These are phyloP conservation scores for Seminavis robusta DNA, from an alignment of 108 stramenopile species.

Conservation along the genomic window DNA sequence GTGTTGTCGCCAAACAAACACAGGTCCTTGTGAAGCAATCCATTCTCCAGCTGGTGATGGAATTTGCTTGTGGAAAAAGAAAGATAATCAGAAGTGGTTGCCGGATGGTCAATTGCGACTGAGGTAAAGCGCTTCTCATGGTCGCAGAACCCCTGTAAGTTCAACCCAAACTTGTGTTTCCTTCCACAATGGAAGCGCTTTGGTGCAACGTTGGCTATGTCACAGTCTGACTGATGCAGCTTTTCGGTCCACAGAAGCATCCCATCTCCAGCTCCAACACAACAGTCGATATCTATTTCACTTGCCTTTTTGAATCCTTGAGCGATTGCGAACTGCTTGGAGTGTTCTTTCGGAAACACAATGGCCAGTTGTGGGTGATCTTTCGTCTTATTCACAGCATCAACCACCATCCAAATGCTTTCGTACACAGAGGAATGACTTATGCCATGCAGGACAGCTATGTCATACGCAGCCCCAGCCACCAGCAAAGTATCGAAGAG, in stretches of 20 bases:
- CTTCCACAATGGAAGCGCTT: conserved; percentile 26
- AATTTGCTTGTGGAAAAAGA: conserved; percentile 15
- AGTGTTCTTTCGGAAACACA: conserved; percentile 12
- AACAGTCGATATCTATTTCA: conserved; percentile 10
- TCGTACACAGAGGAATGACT: background rate
- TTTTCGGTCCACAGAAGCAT: conserved; percentile 33
- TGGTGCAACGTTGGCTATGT: conserved; percentile 4
- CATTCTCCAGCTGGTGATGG: background rate
- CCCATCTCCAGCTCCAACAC: conserved; percentile 41
- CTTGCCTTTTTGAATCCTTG: conserved; percentile 19
- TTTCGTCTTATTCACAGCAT: conserved; percentile 5
- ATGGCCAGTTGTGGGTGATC: conserved; percentile 9
- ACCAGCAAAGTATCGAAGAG: conserved; percentile 19
- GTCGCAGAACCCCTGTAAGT: conserved; percentile 22
- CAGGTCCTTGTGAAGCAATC: too few relatives aligned
- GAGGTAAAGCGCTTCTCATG: conserved; percentile 6
- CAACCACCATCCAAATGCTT: conserved; percentile 13
- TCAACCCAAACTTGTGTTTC: conserved; percentile 35
- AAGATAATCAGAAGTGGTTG: conserved; percentile 7
- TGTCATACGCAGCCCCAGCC: conserved; percentile 19
- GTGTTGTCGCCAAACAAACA: conserved; percentile 33
- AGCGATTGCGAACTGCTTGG: conserved; percentile 19
- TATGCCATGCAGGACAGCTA: conserved; percentile 7
- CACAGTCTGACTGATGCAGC: conserved; percentile 9
- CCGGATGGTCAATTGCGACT: conserved; percentile 10